These are phyloP conservation scores for Corrigiola litoralis DNA, from an alignment of 179 eudicot species.

Conservation along the genomic window DNA sequence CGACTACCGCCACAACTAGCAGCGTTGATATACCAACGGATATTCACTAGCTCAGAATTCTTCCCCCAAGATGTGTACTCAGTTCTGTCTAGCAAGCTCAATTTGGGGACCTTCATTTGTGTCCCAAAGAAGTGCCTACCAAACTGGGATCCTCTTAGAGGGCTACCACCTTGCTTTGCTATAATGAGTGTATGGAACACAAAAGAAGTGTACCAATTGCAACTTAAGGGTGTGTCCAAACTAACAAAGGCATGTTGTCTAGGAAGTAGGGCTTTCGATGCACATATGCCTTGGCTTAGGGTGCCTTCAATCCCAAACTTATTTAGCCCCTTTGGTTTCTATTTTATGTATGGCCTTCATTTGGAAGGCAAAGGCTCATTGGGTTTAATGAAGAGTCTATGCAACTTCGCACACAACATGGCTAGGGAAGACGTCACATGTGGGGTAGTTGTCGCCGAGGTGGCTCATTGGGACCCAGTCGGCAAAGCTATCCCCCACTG, in stretches of 20 bases:
- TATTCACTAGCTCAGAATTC: conserved; percentile 44
- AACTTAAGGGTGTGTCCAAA: conserved; percentile 68
- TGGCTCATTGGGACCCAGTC: conserved; percentile 60
- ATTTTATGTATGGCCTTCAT: conserved; percentile 72
- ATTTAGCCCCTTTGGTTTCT: conserved; percentile 62
- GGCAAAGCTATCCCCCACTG: conserved; percentile 67
- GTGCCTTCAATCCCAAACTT: conserved; percentile 75
- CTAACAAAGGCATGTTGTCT: conserved; percentile 46
- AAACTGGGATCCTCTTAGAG: conserved; percentile 49
- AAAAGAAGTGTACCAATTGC: conserved; percentile 62
- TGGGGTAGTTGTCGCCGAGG: conserved; percentile 74
- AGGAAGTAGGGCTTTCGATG: conserved; percentile 65
- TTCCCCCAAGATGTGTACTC: conserved; percentile 64
- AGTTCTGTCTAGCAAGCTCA: conserved; percentile 48
- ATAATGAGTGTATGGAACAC: conserved; percentile 84
- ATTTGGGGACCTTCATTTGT: conserved; percentile 70
- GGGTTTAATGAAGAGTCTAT: conserved; percentile 60
- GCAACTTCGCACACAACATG: conserved; percentile 68
- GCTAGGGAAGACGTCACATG: conserved; percentile 56
- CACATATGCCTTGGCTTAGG: conserved; percentile 67
- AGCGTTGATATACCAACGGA: conserved; percentile 36
- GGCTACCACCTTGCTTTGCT: conserved; percentile 57
- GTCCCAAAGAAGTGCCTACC: conserved; percentile 41
- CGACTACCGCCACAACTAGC: conserved; percentile 41
- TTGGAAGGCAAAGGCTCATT: conserved; percentile 62